Percentiles rank a stretch among this genome's conserved stretches.
phyloP scores from a whole-genome alignment of 2,329 filamentous ascomycete genomes.

The Claviceps cyperi region DNA sequence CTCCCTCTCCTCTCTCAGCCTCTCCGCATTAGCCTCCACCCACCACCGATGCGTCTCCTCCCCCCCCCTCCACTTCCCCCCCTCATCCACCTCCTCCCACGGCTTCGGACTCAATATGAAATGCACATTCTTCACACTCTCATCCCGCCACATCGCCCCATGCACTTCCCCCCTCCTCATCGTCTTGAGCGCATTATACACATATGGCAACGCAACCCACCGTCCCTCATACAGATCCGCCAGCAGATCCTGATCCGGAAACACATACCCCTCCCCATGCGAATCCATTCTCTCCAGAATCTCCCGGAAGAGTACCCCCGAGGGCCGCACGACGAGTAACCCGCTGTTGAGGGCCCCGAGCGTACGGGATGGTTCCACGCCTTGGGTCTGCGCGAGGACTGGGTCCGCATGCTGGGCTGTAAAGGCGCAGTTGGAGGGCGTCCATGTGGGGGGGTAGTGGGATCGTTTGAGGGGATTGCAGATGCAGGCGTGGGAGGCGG shows the following conservation, averaged over 20 bases:
- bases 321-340: constrained; percentile 42
- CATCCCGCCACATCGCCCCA: constrained; percentile 40
- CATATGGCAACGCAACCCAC: constrained; percentile 45
- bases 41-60: constrained; percentile 43
- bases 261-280: constrained; percentile 33
- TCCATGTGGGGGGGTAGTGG: constrained; percentile 65
- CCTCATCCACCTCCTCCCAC: constrained; percentile 37
- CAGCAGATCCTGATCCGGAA: constrained; percentile 46
- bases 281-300: constrained; percentile 37
- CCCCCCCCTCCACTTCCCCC: constrained; percentile 28
- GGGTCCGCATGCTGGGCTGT: constrained; percentile 36
- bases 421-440: constrained; percentile 42
- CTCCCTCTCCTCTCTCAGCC: constrained; percentile 25
- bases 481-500: constrained; percentile 70
- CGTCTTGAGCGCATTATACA: constrained; percentile 50
- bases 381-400: constrained; percentile 29
- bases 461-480: constrained; percentile 68
- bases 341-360: constrained; percentile 35
- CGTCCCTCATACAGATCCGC: constrained; percentile 38
- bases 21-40: constrained; percentile 32
- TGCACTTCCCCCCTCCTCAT: constrained; percentile 39
- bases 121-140: constrained; percentile 44
- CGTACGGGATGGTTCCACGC: constrained; percentile 27
- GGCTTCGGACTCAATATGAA: constrained; percentile 48
- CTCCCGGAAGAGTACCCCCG: constrained; percentile 28